phyloP scores from a whole-genome alignment of 805 yeast genomes.

The Diddensiella caesifluorescens region DNA sequence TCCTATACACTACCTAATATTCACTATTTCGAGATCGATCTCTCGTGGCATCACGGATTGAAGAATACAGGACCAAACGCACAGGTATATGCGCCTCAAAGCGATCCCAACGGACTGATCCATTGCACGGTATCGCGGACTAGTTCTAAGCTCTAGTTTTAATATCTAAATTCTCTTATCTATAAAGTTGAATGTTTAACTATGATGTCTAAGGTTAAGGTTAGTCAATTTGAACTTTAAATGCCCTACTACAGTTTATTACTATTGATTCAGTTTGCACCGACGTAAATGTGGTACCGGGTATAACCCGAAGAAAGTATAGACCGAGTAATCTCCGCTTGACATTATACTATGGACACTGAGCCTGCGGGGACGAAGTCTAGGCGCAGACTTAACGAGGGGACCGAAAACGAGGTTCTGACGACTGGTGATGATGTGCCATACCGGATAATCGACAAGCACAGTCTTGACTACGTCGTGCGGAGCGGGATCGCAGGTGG shows the following conservation, averaged over 20 bases:
- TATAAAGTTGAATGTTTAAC: no score
- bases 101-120: slow-evolving; percentile 91
- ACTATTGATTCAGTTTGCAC: no score
- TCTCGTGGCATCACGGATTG: slow-evolving; percentile 76
- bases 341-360: no score
- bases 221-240: no score
- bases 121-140: slow-evolving; percentile 58
- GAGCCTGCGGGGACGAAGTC: no score
- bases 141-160: not conserved
- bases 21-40: slow-evolving; percentile 78
- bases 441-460: slow-evolving; percentile 45
- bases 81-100: slow-evolving; percentile 77
- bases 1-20: slow-evolving; percentile 82
- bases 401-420: not conserved
- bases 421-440: slow-evolving; percentile 2
- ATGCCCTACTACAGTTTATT: no score
- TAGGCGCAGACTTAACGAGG: no score
- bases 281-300: no score
- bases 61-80: slow-evolving; percentile 55
- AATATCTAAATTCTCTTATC: no score
- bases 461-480: slow-evolving; percentile 68
- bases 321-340: no score
- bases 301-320: no score
- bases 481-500: slow-evolving; percentile 94
- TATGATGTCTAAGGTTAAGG: no score